Evolutionary conservation across 2,329 filamentous ascomycete species (phyloP), one percentile per base, ranked within the genome.

Genomic region (Paraphaeosphaeria minitans): DNA sequence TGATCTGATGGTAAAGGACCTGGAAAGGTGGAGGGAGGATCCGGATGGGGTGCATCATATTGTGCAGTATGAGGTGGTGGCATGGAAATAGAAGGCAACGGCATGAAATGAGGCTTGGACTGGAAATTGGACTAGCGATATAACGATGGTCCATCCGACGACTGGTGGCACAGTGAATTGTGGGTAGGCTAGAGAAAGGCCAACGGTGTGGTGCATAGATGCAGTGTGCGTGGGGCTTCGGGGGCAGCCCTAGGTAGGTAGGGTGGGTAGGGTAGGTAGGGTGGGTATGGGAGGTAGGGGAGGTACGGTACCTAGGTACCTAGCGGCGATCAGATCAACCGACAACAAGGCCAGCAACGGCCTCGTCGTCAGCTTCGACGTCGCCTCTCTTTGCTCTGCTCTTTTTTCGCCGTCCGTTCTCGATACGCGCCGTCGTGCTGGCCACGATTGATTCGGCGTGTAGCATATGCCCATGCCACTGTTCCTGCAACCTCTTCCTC

Each of bases 241-340:
- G 46, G 46, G 46, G 27, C 59, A 58, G 29, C 43, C 41, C 39
- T n/a, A n/a, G n/a, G n/a, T n/a, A n/a, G n/a, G n/a, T n/a, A n/a
- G n/a, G n/a, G n/a, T n/a, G n/a, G n/a, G n/a, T n/a, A n/a, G n/a
- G n/a, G n/a, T n/a, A n/a, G n/a, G n/a, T n/a, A n/a, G n/a, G n/a
- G n/a, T n/a, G n/a, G n/a, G n/a, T n/a, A n/a, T n/a, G n/a, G n/a
- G n/a, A n/a, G n/a, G n/a, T n/a, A n/a, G n/a, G n/a, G n/a, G n/a
- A n/a, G n/a, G n/a, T n/a, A n/a, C n/a, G n/a, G n/a, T n/a, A n/a
- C n/a, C n/a, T n/a, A n/a, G n/a, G n/a, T n/a, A n/a, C n/a, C n/a
- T 33, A 37, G 37, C 37, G 50, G 39, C 50, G 50, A 53, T 53
- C 50, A 19, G 50, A 53, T 53, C 50, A 19, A 53, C 19, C 37